Evolutionary conservation across 768 basidiomycete species (phyloP), one percentile per base, ranked within the genome.

Genomic region (Mycena vitilis): DNA sequence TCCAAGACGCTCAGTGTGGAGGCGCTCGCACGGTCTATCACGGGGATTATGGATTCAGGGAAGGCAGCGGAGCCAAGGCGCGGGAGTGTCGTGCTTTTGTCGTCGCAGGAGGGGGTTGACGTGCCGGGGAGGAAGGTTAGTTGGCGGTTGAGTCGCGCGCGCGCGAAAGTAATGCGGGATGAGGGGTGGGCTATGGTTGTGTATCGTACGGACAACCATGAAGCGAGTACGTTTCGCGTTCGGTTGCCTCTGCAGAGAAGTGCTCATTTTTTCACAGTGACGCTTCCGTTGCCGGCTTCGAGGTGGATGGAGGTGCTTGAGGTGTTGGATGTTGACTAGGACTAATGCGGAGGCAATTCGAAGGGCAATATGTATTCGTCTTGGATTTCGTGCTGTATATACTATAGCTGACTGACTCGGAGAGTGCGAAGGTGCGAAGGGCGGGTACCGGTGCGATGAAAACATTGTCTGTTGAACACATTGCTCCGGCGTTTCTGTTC

Each of bases 161-260:
- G 65, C 11, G 65, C 60, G 1, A 30, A 37, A 42, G 23, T 1
- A 34, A 70, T 70, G 69, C 64, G 64, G 6, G 40, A 13, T 4
- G 69, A 65, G 40, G 60, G 53, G 1, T 70, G 69, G 69, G 49
- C 45, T 25, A 66, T 70, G 65, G 65, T 66, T 1, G 56, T 63
- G 10, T 66, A 56, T 54, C 63, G 69, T 5, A 60, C 60, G 3
- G 69, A 70, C 25, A 66, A 23, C 23, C 65, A 60, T 11, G 34
- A 66, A 66, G 36, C 65, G 8, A 42, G 65, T 60, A 34, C 23
- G 63, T 36, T 56, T 38, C 23, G 12, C 12, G 2, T 25, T 52
- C 6, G 9, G 23, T 52, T 38, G 22, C n/a, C n/a, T n/a, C n/a
- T n/a, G 44, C 4, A 16, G 25, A 0, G 42, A 23, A 16, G 5